Base-by-base conservation (phyloP, 495 filamentous ascomycete genomes). In the Apiosordaria backusii region DNA sequence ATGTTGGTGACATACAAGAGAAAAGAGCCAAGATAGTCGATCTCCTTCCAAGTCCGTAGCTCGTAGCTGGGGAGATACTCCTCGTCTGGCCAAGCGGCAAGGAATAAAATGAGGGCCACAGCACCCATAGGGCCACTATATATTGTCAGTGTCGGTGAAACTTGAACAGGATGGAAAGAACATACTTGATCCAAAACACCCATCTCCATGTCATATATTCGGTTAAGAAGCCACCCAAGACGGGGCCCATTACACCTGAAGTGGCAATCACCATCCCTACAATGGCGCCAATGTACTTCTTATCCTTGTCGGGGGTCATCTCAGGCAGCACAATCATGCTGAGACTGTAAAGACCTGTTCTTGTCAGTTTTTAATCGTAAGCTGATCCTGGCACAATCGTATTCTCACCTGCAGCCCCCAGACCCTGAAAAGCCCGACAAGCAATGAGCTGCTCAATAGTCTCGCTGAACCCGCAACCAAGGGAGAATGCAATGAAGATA, bases 141-240 rank as follows among this genome's bases (percentile, higher is more conserved):
- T 71, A 71, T 24, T 1, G 69, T 73, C 5, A 69, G 65, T 21
- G 52, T 16, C 6, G n/a, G 13, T 26, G 18, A 27, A 24, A 78
- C 53, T 40, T 15, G 15, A 23, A 5, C 19, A 15, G 6, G 53
- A 27, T 54, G 5, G 27, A 13, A 2, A 45, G 2, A 45, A 45
- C 73, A 52, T 16, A 78, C 76, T 90, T 90, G 75, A 91, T 85
- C 85, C 85, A 90, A 73, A 88, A 91, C 1, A 81, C 80, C 88
- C 89, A 91, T 59, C 88, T 71, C 89, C 89, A 91, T 21, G 78
- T 80, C 0, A 86, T 74, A 24, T 82, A 79, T 55, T 90, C 69
- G 0, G 88, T 84, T 66, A 91, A 82, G 0, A 83, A 72, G 22
- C 89, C 89, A 6, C 89, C 88, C 5, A 90, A 73, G 0, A 91